phyloP scores from a whole-genome alignment of 1,284 basidiomycete genomes.

The Microbotryum intermedium region DNA sequence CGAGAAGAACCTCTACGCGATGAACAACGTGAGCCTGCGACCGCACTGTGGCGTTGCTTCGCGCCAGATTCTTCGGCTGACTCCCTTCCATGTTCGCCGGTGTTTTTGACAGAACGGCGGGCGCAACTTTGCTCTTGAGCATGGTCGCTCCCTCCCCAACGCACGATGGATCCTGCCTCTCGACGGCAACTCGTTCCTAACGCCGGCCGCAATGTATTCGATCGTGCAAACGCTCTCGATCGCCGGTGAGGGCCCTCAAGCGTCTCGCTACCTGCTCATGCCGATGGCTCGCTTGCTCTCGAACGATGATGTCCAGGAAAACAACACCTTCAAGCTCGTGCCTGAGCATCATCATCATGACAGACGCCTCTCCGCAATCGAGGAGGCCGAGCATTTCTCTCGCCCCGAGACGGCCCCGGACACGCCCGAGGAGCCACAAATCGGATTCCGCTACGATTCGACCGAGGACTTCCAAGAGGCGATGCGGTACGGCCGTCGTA shows the following conservation, averaged over 20 bases:
- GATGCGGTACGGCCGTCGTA: slow-evolving; percentile 37
- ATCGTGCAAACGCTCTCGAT: slow-evolving; percentile 31
- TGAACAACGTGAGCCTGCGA: slow-evolving; percentile 35
- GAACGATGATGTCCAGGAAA: slow-evolving; percentile 28
- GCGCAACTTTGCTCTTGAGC: slow-evolving; percentile 36
- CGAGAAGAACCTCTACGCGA: slow-evolving; percentile 38
- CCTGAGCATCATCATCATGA: slow-evolving; percentile 20
- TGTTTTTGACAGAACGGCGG: slow-evolving; percentile 33
- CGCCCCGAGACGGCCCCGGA: slow-evolving; percentile 18
- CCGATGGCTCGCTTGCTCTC: slow-evolving; percentile 36
- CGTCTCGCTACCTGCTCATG: slow-evolving; percentile 32
- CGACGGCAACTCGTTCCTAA: slow-evolving; percentile 38
- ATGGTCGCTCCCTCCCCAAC: slow-evolving; percentile 33
- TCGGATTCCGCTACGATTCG: slow-evolving; percentile 38
- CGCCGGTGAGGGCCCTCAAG: slow-evolving; percentile 26
- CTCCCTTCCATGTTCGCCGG: too few species aligned
- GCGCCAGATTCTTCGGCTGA: background rate
- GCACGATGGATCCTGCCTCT: slow-evolving; percentile 37
- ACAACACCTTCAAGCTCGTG: slow-evolving; percentile 28
- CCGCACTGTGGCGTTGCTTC: background rate
- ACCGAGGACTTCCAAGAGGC: slow-evolving; percentile 32
- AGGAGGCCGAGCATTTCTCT: slow-evolving; percentile 22
- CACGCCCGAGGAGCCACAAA: slow-evolving; percentile 36
- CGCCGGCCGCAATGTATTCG: slow-evolving; percentile 33
- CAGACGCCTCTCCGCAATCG: slow-evolving; percentile 9